Evolutionary conservation across 495 filamentous ascomycete species (phyloP).

Genomic region (Parathielavia appendiculata): DNA sequence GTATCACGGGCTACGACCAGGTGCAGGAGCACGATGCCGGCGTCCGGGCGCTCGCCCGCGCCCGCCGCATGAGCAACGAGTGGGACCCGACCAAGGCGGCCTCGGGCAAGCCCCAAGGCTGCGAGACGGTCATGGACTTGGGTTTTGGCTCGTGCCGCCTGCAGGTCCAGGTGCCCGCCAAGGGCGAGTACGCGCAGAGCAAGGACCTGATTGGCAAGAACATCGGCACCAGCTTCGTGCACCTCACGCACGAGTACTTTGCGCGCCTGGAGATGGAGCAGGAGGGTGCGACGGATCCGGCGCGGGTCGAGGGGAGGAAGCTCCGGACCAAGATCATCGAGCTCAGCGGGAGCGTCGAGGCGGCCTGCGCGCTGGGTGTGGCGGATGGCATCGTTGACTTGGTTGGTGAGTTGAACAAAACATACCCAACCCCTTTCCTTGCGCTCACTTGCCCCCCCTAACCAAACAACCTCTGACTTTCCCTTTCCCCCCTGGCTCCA

Average conservation of each 20-base stretch:
- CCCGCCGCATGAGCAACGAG: conserved; percentile 51
- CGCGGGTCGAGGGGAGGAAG: conserved; percentile 38
- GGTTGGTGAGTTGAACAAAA: conserved; percentile 60
- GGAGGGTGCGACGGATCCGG: conserved; percentile 30
- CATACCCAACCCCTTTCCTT: background rate
- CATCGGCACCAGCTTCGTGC: conserved; percentile 90
- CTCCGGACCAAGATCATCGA: conserved; percentile 82
- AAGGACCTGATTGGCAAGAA: conserved; percentile 87
- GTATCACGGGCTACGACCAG: conserved; percentile 90
- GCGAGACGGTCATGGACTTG: conserved; percentile 80
- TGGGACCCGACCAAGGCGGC: conserved; percentile 38
- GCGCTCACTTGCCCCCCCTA: conserved; percentile 12
- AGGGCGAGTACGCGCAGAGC: conserved; percentile 62
- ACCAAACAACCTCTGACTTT: background rate
- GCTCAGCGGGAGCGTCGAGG: conserved; percentile 92
- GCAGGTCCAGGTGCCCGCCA: conserved; percentile 91
- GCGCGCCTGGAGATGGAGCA: conserved; percentile 58
- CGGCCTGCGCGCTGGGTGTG: conserved; percentile 90
- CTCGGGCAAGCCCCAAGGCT: conserved; percentile 46
- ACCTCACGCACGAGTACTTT: conserved; percentile 78
- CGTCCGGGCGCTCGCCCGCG: conserved; percentile 50
- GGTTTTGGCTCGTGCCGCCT: conserved; percentile 87
- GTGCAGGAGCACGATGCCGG: conserved; percentile 85
- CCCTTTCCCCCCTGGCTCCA: conserved; percentile 29
- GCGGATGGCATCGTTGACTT: conserved; percentile 97